Conservation (phyloP, 176 grass and related monocot genomes). For the Oryza nivara region DNA sequence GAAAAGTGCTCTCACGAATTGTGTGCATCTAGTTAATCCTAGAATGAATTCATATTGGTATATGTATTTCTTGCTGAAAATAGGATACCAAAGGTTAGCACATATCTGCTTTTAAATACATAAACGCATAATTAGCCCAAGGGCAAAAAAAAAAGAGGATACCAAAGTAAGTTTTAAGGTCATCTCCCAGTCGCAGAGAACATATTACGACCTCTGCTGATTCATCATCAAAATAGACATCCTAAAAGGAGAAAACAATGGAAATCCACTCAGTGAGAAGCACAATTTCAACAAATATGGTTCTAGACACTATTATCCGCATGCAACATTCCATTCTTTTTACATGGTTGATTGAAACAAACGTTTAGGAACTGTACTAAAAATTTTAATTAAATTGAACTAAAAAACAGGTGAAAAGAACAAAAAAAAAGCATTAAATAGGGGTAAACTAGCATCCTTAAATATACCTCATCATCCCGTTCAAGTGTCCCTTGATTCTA, state of each 20-base stretch:
- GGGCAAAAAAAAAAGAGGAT: neutral
- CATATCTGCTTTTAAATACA: constrained; percentile 47
- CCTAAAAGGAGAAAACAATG: constrained; percentile 48
- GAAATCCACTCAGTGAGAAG: constrained; percentile 28
- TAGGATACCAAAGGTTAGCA: no score
- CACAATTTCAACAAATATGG: constrained; percentile 7
- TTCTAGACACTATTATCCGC: neutral
- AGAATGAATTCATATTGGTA: no score
- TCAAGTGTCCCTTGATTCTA: constrained; percentile 92
- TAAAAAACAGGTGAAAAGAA: constrained; percentile 26
- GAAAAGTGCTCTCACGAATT: no score
- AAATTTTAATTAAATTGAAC: neutral
- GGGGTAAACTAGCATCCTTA: constrained; percentile 13
- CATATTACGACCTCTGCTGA: constrained; percentile 96
- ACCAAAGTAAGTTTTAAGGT: constrained; percentile 31
- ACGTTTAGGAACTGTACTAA: neutral
- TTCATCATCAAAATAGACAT: constrained; percentile 98
- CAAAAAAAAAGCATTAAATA: constrained; percentile 4
- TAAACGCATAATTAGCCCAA: constrained; percentile 33
- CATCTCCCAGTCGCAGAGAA: constrained; percentile 82
- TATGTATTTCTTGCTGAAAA: constrained; percentile 37
- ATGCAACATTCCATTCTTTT: constrained; percentile 9
- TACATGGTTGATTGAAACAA: neutral
- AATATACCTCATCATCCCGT: constrained; percentile 92
- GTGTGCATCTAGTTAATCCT: neutral